A percentile compares a stretch with the other conserved stretches of the same genome.
Conservation (phyloP, 2,329 filamentous ascomycete genomes). For the Phaeophleospora eucalypticola region DNA sequence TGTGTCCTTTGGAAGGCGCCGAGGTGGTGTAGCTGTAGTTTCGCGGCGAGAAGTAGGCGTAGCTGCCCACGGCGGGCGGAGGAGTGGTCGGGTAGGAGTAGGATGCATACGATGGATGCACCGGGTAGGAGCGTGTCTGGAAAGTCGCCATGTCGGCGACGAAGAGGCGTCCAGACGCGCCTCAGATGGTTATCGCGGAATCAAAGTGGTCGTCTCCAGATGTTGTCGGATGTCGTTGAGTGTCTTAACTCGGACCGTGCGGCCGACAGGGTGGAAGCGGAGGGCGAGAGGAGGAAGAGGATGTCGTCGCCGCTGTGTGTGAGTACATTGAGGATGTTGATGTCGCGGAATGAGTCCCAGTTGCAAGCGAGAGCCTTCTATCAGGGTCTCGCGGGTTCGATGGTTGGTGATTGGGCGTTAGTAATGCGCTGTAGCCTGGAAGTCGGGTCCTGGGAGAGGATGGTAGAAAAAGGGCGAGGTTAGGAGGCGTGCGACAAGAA, state of each 20-base stretch:
- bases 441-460: background rate
- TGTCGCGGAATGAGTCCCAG: background rate
- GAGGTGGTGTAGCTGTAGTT: conserved; percentile 48
- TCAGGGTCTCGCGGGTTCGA: background rate
- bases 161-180: conserved; percentile 35
- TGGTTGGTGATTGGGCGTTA: background rate
- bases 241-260: conserved; percentile 24
- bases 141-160: conserved; percentile 30
- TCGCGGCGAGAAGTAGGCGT: conserved; percentile 52
- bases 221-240: conserved; percentile 1
- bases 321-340: conserved; percentile 27
- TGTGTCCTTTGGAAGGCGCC: conserved; percentile 47
- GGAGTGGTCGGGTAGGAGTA: conserved; percentile 47
- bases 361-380: background rate
- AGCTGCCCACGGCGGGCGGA: conserved; percentile 39
- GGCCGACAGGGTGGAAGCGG: conserved; percentile 28
- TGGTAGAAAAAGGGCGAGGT: background rate
- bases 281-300: conserved; percentile 29
- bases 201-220: conserved; percentile 7
- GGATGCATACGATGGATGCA: conserved; percentile 47
- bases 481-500: background rate
- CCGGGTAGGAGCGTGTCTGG: conserved; percentile 33
- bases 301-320: conserved; percentile 21
- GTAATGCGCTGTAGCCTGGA: background rate
- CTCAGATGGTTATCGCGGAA: conserved; percentile 21